Evolutionary conservation across 2,329 filamentous ascomycete genomes (phyloP), one percentile per base, ranked within the genome.

Genomic region (Simplicillium sp.): DNA sequence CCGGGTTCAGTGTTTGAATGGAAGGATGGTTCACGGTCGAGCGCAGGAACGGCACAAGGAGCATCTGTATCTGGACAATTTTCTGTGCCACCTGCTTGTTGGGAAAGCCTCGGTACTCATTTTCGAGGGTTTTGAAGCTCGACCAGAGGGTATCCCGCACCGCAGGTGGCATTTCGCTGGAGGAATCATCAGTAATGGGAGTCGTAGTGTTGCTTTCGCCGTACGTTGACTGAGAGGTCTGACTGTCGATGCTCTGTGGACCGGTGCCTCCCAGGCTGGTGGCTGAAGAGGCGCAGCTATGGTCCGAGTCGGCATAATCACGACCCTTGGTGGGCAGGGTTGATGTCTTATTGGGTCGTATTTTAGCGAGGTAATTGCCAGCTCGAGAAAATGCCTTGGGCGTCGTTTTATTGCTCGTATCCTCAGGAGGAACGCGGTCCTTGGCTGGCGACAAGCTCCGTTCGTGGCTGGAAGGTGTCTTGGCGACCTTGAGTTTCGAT

Each of bases 41-140:
- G 43, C 78, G 74, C 34, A 96, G 65, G 52, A 95, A 94, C 0
- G 87, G 85, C 14, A 94, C 61, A 4, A 95, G 69, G 1, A 75
- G 71, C 7, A 71, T 72, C 29, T 87, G 80, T 42, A 95, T 74
- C 36, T 89, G 74, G 47, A 79, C 81, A 47, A 87, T 84, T 55
- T 87, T 88, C 49, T 88, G 68, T 1, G 81, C 68, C 8, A 67
- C 84, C 29, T 81, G 78, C 60, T 88, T 94, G 43, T 77, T 70
- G 46, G 81, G 74, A 51, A 94, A 94, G 47, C 60, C 68, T 61
- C 52, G 57, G 28, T 57, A 54, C 29, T 66, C 64, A n/a, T 65
- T 53, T 36, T 79, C 74, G 16, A 79, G 60, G 11, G 65, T 65
- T 47, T 70, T 73, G 56, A 79, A 79, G 3, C 63, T 61, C 5